Evolutionary conservation across 371 early-diverging fungal genomes (phyloP).

Genomic region (Syncephalis plumigaleata): DNA sequence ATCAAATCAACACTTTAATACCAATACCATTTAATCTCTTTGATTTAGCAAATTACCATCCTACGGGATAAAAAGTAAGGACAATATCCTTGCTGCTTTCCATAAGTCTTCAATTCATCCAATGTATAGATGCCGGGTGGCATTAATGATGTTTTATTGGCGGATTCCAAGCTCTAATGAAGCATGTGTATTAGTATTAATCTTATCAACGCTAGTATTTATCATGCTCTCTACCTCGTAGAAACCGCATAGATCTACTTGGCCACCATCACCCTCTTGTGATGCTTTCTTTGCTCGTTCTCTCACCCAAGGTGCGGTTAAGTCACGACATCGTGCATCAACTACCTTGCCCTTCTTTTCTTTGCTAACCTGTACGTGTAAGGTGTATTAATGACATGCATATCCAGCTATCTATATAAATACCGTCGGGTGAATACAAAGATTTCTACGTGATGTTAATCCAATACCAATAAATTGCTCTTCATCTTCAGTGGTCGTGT

Average conservation of each 20-base stretch:
- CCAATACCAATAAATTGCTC: slow-evolving; percentile 91
- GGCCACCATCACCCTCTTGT: slow-evolving; percentile 11
- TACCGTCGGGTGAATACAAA: slow-evolving; percentile 88
- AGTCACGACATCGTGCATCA: slow-evolving; percentile 78
- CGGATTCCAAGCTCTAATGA: slow-evolving; percentile 35
- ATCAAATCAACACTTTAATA: no score
- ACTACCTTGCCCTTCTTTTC: slow-evolving; percentile 75
- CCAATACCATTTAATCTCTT: neutral
- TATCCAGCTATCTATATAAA: neutral
- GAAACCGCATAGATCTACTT: slow-evolving; percentile 59
- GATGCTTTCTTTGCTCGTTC: slow-evolving; percentile 32
- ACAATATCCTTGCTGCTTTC: slow-evolving; percentile 61
- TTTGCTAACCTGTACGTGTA: slow-evolving; percentile 31
- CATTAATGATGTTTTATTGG: slow-evolving; percentile 48
- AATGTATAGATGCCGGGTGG: slow-evolving; percentile 92
- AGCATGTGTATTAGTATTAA: neutral
- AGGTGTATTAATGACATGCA: no score
- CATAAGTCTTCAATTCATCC: slow-evolving; percentile 76
- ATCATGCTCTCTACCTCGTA: slow-evolving; percentile 54
- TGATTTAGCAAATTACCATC: slow-evolving; percentile 27
- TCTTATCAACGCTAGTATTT: neutral
- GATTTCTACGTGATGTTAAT: slow-evolving; percentile 84
- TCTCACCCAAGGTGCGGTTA: slow-evolving; percentile 93
- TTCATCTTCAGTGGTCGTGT: slow-evolving; percentile 27
- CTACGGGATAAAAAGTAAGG: slow-evolving; percentile 93